Percentiles rank a stretch among this genome's conserved stretches.
These are phyloP conservation scores for Hordeum marinum DNA, from an alignment of 176 grass and related monocot genomes.

Conservation along the genomic window DNA sequence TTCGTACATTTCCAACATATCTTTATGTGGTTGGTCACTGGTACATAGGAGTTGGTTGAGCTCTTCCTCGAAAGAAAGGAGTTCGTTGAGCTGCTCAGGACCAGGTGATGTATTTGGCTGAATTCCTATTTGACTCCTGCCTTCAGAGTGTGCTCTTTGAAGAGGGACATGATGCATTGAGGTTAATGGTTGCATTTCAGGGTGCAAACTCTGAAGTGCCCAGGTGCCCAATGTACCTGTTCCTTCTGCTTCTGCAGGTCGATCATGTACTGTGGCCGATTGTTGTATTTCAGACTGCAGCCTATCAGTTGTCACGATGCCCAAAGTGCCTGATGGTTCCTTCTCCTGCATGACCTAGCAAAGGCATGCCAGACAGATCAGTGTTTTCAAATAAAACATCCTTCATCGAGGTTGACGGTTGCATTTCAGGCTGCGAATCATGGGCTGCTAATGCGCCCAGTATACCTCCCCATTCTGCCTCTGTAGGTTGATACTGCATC, in stretches of 20 bases:
- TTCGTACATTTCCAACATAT: constrained; percentile 19
- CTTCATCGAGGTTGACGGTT: not conserved
- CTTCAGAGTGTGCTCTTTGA: constrained; percentile 22
- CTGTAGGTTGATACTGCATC: not conserved
- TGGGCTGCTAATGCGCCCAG: not conserved
- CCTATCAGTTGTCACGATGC: not conserved
- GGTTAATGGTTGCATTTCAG: constrained; percentile 4
- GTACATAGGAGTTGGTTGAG: constrained; percentile 20
- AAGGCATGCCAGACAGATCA: not conserved
- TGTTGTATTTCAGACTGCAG: not conserved
- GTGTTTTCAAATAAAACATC: not conserved
- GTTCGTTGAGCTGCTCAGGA: constrained; percentile 12
- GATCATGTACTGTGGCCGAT: constrained; percentile 14
- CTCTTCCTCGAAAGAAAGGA: not conserved
- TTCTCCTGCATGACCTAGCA: not conserved
- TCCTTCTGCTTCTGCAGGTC: constrained; percentile 12
- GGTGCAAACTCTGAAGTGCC: not conserved
- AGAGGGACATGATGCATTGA: not conserved
- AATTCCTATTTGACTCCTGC: not conserved
- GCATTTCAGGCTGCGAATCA: not conserved
- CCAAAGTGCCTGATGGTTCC: not conserved
- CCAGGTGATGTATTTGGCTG: not conserved
- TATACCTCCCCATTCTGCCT: not conserved
- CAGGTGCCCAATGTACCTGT: not conserved
- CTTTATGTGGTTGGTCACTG: constrained; percentile 33